phyloP scores from a whole-genome alignment of 768 basidiomycete species.

The Tephrocybe sp. region DNA sequence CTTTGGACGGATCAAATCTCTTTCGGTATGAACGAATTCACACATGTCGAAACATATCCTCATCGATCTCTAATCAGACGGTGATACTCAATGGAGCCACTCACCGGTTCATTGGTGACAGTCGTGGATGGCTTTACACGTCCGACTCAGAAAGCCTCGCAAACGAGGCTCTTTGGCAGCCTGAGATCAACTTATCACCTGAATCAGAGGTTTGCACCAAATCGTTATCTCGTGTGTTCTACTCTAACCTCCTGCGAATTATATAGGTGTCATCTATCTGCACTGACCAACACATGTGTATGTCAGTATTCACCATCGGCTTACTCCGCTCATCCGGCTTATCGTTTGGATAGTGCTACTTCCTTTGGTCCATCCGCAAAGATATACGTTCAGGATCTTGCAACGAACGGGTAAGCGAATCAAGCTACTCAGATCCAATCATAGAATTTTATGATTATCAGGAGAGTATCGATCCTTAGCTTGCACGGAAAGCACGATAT shows the following conservation, averaged over 20 bases:
- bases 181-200: conserved; percentile 40
- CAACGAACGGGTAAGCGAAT: conserved; percentile 33
- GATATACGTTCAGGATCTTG: conserved; percentile 46
- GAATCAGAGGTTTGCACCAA: conserved; percentile 29
- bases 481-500: conserved; percentile 48
- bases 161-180: conserved; percentile 30
- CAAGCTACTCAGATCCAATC: neutral
- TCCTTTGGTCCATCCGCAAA: conserved; percentile 52
- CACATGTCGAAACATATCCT: neutral
- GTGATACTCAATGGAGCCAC: conserved; percentile 26
- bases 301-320: conserved; percentile 34
- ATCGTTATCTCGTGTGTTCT: neutral
- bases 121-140: conserved; percentile 49
- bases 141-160: conserved; percentile 12
- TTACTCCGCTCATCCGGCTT: too few relatives aligned
- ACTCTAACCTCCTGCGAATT: neutral
- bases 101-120: conserved; percentile 48
- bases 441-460: conserved; percentile 18
- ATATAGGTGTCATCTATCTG: conserved; percentile 48
- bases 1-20: conserved; percentile 40
- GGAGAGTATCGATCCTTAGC: conserved; percentile 34
- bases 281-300: conserved; percentile 41
- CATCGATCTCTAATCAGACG: conserved; percentile 23
- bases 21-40: conserved; percentile 36
- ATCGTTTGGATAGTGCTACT: conserved; percentile 40